Percentiles rank a stretch among this genome's conserved stretches.
These are phyloP conservation scores for Crithidia brevicula DNA, from an alignment of 208 protist species.

Conservation along the genomic window DNA sequence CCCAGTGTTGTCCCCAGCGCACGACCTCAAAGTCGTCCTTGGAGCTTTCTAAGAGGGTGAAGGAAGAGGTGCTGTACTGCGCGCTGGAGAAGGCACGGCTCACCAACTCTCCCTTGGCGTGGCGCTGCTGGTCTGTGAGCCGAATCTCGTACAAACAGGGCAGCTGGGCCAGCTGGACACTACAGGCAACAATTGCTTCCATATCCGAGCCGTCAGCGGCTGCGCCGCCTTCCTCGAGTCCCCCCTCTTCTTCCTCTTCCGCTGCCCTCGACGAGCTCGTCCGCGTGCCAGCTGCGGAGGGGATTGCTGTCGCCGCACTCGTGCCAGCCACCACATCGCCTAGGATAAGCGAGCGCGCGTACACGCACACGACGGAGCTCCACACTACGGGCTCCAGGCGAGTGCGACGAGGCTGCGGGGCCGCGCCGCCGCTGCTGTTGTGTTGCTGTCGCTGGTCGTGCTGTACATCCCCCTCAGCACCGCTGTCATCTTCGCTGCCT, in stretches of 20 bases:
- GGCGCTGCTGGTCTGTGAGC: constrained; percentile 83
- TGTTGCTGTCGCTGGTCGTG: constrained; percentile 4
- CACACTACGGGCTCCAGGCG: constrained; percentile 70
- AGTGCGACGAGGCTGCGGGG: background rate
- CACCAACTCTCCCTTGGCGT: constrained; percentile 73
- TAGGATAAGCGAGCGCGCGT: constrained; percentile 73
- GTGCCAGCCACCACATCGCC: constrained; percentile 56
- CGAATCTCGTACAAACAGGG: constrained; percentile 59
- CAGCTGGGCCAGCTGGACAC: constrained; percentile 8
- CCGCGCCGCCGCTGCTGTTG: background rate
- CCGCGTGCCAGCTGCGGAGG: background rate
- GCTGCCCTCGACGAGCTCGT: background rate
- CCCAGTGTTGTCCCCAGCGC: constrained; percentile 58
- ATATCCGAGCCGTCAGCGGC: background rate
- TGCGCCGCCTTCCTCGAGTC: background rate
- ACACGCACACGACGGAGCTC: constrained; percentile 61
- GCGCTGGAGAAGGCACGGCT: constrained; percentile 66
- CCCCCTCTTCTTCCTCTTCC: constrained; percentile 14
- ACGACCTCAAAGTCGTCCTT: constrained; percentile 67
- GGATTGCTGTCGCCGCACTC: background rate
- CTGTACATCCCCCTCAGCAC: background rate
- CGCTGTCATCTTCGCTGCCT: background rate
- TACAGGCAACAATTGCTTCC: background rate
- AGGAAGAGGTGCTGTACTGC: constrained; percentile 46
- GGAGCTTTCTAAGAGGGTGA: constrained; percentile 49